Percentiles rank a stretch among this genome's conserved stretches.
Conservation (phyloP, 2,329 filamentous ascomycete genomes). For the Clathrospora elynae region DNA sequence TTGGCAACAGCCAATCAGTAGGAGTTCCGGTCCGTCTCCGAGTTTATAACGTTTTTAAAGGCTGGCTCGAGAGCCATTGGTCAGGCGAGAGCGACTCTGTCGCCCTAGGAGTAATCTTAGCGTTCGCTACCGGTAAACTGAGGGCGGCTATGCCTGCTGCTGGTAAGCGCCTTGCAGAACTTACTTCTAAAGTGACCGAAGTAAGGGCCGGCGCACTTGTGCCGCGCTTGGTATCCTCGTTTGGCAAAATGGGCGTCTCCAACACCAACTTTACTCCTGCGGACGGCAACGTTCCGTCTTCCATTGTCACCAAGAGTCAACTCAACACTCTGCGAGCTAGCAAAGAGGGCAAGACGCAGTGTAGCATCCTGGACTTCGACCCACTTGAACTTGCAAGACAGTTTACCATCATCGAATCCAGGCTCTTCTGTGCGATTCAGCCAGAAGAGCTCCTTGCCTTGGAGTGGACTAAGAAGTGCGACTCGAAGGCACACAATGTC, state of each 20-base stretch:
- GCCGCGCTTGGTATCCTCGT: conserved; percentile 80
- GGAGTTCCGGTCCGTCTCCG: conserved; percentile 82
- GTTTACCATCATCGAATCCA: conserved; percentile 88
- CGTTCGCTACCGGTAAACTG: conserved; percentile 79
- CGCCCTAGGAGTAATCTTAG: conserved; percentile 74
- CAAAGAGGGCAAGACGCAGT: conserved; percentile 70
- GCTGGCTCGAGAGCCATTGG: conserved; percentile 97
- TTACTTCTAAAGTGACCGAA: conserved; percentile 77
- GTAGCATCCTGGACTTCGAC: conserved; percentile 87
- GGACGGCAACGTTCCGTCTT: conserved; percentile 72
- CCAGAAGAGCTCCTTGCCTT: conserved; percentile 89
- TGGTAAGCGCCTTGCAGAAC: conserved; percentile 77
- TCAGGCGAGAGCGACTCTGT: conserved; percentile 77
- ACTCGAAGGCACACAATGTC: conserved; percentile 81
- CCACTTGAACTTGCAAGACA: conserved; percentile 89
- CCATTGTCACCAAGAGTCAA: conserved; percentile 77
- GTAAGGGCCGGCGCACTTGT: conserved; percentile 73
- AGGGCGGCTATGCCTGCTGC: conserved; percentile 72
- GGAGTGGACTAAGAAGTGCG: conserved; percentile 91
- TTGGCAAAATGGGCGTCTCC: conserved; percentile 84
- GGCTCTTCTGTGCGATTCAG: conserved; percentile 87
- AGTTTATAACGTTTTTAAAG: conserved; percentile 96
- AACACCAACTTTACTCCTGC: conserved; percentile 71
- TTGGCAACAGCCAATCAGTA: conserved; percentile 75
- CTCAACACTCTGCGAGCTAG: conserved; percentile 72